Conservation (phyloP, 1,284 basidiomycete species). For the Cryptococcus neoformans region DNA sequence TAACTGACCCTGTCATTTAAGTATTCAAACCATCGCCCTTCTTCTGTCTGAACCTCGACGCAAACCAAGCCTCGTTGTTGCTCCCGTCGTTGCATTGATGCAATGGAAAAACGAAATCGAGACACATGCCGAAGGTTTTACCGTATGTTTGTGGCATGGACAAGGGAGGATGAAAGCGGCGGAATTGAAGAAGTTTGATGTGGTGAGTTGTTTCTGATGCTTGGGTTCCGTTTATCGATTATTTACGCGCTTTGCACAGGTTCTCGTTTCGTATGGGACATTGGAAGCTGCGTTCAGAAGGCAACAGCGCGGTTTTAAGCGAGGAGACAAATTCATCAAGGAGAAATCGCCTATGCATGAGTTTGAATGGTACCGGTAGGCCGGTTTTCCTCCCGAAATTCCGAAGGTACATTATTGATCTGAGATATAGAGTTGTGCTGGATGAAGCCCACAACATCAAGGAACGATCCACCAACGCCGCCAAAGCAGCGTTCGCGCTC, state of each 20-base stretch:
- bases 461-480: slow-evolving; percentile 91
- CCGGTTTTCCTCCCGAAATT: slow-evolving; percentile 59
- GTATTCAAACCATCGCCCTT: slow-evolving; percentile 93
- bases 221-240: background rate
- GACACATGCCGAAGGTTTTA: slow-evolving; percentile 70
- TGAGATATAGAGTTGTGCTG: slow-evolving; percentile 50
- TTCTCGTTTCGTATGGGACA: slow-evolving; percentile 63
- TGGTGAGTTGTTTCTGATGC: slow-evolving; percentile 56
- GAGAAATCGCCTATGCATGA: slow-evolving; percentile 83
- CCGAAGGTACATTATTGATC: slow-evolving; percentile 1
- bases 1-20: slow-evolving; percentile 52
- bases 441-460: slow-evolving; percentile 99
- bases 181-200: slow-evolving; percentile 79
- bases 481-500: slow-evolving; percentile 91
- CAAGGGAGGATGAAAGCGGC: slow-evolving; percentile 56
- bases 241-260: slow-evolving; percentile 17
- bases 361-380: slow-evolving; percentile 68
- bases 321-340: slow-evolving; percentile 78
- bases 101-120: slow-evolving; percentile 98
- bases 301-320: slow-evolving; percentile 87
- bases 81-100: slow-evolving; percentile 97
- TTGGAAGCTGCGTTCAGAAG: slow-evolving; percentile 91
- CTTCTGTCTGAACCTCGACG: slow-evolving; percentile 63
- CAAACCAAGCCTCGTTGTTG: slow-evolving; percentile 86
- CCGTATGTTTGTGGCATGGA: slow-evolving; percentile 89